Evolutionary conservation across 768 basidiomycete genomes (phyloP), one percentile per base, ranked within the genome.

Genomic region (Suillus weaverae): DNA sequence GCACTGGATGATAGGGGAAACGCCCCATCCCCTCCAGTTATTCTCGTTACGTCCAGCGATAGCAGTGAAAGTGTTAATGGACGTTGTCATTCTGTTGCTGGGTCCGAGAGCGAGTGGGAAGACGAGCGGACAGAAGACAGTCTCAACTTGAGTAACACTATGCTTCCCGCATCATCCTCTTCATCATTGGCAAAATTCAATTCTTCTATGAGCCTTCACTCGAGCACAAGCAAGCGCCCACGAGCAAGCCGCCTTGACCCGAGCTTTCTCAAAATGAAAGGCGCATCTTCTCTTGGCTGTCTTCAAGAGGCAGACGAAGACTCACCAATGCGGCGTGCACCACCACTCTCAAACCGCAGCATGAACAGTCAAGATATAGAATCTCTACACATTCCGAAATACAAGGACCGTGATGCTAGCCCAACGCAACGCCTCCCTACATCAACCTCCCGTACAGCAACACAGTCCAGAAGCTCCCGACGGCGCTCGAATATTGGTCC

Each of bases 61-160:
- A 81, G 71, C 38, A 53, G 68, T 43, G 74, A 74, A 46, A 75
- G 74, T 51, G 68, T 76, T 56, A 62, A 66, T 46, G 65, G 66
- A 41, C 76, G 73, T 39, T 68, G 69, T 53, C 72, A 76, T 41
- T 87, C 88, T 4, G 74, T 83, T 30, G 84, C 87, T 54, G 83
- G 86, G 7, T 92, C 90, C 6, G 92, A 94, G 69, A 92, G 89
- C 73, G 92, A 95, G 63, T 94, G 93, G 92, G 92, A 94, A 76
- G 92, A 94, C 71, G 92, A 94, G 72, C 90, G 85, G 78, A 91
- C 90, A 1, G 92, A 95, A 9, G 91, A 92, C 59, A 91, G 89
- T 72, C 71, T 90, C 69, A 85, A 81, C 68, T 64, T 88, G 65
- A 87, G 82, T 72, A 82, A 86, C 71, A 66, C 79, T 62, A 78